These are phyloP conservation scores for Ceratobasidium sp. DNA, from an alignment of 1,284 basidiomycete genomes.

Conservation along the genomic window DNA sequence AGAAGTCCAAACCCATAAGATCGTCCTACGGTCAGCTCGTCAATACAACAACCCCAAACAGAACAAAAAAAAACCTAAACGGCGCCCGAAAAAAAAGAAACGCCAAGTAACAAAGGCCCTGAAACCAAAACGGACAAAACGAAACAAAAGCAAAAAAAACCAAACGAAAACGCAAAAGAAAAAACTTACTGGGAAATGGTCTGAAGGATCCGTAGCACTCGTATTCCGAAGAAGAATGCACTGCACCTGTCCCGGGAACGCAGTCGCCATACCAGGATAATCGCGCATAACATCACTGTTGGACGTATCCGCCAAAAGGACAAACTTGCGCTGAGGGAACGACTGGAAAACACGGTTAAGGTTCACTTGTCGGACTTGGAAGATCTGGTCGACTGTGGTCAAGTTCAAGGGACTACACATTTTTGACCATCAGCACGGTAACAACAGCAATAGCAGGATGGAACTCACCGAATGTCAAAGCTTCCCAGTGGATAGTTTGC, in stretches of 20 bases:
- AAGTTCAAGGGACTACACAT: slow-evolving; percentile 42
- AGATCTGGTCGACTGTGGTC: slow-evolving; percentile 46
- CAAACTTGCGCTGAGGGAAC: slow-evolving; percentile 46
- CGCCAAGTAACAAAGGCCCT: slow-evolving; percentile 43
- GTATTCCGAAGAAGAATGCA: slow-evolving; percentile 47
- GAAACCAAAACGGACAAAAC: slow-evolving; percentile 46
- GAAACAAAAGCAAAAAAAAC: neutral
- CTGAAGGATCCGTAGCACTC: slow-evolving; percentile 44
- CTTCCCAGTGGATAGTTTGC: slow-evolving; percentile 45
- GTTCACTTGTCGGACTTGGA: slow-evolving; percentile 44
- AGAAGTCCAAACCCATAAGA: slow-evolving; percentile 43
- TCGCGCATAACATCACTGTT: slow-evolving; percentile 44
- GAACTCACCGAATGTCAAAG: slow-evolving; percentile 45
- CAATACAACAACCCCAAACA: neutral
- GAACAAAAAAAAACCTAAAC: slow-evolving; percentile 18
- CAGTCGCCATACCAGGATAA: slow-evolving; percentile 43
- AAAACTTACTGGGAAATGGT: slow-evolving; percentile 43
- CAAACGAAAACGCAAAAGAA: neutral
- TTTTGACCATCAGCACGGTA: neutral
- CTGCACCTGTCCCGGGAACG: slow-evolving; percentile 45
- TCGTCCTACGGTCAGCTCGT: slow-evolving; percentile 42
- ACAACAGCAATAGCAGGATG: neutral
- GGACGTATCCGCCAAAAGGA: slow-evolving; percentile 46
- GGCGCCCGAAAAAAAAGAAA: slow-evolving; percentile 47
- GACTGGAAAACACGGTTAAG: slow-evolving; percentile 43